phyloP scores from a whole-genome alignment of 495 filamentous ascomycete species.

The Geopyxis carbonaria region DNA sequence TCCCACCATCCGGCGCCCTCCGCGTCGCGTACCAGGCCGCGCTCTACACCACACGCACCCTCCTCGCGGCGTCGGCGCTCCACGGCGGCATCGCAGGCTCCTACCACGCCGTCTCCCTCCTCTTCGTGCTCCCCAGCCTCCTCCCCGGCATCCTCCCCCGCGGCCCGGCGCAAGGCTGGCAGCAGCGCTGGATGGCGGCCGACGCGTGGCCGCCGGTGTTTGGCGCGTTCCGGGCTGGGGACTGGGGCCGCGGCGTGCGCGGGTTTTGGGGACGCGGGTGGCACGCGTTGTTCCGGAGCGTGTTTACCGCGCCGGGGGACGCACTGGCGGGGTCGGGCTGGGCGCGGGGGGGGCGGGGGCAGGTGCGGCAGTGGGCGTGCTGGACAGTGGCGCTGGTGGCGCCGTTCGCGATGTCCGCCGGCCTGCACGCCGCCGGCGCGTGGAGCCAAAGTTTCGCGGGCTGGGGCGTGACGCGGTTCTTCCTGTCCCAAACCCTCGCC shows the following conservation, averaged over 20 bases:
- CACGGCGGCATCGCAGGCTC: constrained; percentile 9
- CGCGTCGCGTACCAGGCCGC: constrained; percentile 5
- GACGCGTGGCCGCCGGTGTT: constrained; percentile 15
- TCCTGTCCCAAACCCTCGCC: constrained; percentile 15
- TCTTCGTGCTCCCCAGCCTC: constrained; percentile 7
- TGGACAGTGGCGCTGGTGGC: constrained; percentile 4
- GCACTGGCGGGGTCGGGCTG: constrained; percentile 4
- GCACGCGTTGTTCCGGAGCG: constrained; percentile 14
- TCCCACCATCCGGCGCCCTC: constrained; percentile 7
- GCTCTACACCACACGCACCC: constrained; percentile 1
- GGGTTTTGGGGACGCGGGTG: constrained; percentile 17
- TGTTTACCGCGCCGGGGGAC: constrained; percentile 6
- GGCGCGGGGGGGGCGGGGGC: constrained; percentile 1
- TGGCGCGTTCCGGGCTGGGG: constrained; percentile 6
- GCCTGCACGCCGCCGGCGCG: constrained; percentile 10
- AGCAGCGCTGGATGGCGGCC: constrained; percentile 11
- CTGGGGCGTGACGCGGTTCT: constrained; percentile 10
- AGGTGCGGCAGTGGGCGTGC: too few relatives aligned
- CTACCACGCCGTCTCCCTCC: constrained; percentile 7
- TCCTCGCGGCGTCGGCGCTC: constrained; percentile 11
- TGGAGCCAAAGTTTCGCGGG: constrained; percentile 11
- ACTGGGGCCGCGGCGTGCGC: constrained; percentile 12
- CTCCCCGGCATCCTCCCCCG: constrained; percentile 12
- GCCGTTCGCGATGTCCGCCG: constrained; percentile 13
- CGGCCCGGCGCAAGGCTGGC: constrained; percentile 3